These are phyloP conservation scores for Rubia yunnanensis DNA, from an alignment of 257 asterid species.

Conservation along the genomic window DNA sequence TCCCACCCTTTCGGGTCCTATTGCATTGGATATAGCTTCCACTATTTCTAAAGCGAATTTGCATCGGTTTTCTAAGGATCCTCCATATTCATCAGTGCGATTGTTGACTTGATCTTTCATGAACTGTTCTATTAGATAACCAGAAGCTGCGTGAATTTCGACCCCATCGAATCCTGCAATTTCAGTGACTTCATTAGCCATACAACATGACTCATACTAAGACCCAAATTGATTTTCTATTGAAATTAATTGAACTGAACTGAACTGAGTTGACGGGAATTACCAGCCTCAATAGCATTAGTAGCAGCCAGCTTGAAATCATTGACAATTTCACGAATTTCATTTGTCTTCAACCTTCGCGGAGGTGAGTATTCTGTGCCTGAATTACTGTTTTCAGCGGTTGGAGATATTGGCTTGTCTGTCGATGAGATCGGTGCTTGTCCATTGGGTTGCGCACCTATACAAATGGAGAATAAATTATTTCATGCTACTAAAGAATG, in stretches of 20 bases:
- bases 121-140: background rate
- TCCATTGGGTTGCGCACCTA: background rate
- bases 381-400: background rate
- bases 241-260: no score
- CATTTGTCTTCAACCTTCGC: background rate
- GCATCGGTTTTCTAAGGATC: background rate
- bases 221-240: no score
- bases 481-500: no score
- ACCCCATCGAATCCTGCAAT: background rate
- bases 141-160: background rate
- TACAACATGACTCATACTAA: no score
- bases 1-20: slow-evolving; percentile 22
- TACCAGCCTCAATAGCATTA: background rate
- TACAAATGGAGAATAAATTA: no score
- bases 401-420: background rate
- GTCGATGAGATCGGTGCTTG: background rate
- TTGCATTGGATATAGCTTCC: slow-evolving; percentile 16
- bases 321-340: background rate
- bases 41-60: slow-evolving; percentile 17
- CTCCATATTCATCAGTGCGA: background rate
- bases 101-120: background rate
- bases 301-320: background rate
- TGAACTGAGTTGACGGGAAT: no score
- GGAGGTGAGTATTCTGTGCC: background rate
- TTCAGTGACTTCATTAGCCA: no score